A percentile compares a stretch with the other conserved stretches of the same genome.
Conservation (phyloP, 768 basidiomycete species). For the Termitomyces sp. region DNA sequence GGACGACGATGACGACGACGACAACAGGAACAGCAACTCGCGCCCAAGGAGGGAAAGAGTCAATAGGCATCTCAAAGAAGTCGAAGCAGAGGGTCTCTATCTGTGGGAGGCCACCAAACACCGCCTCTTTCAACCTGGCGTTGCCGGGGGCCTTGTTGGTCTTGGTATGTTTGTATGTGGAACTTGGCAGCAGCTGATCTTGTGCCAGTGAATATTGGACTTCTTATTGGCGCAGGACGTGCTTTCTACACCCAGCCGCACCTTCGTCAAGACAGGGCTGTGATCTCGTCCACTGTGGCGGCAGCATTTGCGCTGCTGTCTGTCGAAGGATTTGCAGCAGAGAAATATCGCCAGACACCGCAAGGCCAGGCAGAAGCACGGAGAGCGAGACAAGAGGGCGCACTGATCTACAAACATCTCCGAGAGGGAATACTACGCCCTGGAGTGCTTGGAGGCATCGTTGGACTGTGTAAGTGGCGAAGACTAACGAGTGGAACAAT, state of each 20-base stretch:
- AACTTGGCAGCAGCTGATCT: background rate
- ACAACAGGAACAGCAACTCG: background rate
- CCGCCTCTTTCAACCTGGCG: slow-evolving; percentile 57
- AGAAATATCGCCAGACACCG: slow-evolving; percentile 55
- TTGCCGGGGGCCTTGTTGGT: slow-evolving; percentile 69
- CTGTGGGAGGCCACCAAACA: slow-evolving; percentile 48
- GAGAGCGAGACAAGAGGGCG: slow-evolving; percentile 54
- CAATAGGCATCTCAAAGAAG: slow-evolving; percentile 34
- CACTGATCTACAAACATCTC: slow-evolving; percentile 45
- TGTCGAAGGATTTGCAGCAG: slow-evolving; percentile 58
- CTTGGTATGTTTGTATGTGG: slow-evolving; percentile 41
- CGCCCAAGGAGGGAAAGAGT: slow-evolving; percentile 16
- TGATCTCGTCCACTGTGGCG: slow-evolving; percentile 48
- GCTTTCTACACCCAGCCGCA: slow-evolving; percentile 58
- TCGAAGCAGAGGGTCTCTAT: slow-evolving; percentile 46
- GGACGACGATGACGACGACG: slow-evolving; percentile 10
- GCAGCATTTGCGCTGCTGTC: slow-evolving; percentile 53
- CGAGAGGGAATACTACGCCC: slow-evolving; percentile 58
- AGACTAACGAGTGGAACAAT: background rate
- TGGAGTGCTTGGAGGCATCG: slow-evolving; percentile 58
- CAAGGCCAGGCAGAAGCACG: slow-evolving; percentile 53
- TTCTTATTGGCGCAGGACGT: slow-evolving; percentile 58
- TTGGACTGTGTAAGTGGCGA: slow-evolving; percentile 48
- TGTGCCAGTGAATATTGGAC: slow-evolving; percentile 61
- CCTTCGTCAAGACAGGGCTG: slow-evolving; percentile 51